Percentiles rank a stretch among this genome's conserved stretches.
phyloP scores from a whole-genome alignment of 2,329 filamentous ascomycete species.

The Pseudogymnoascus sp. region DNA sequence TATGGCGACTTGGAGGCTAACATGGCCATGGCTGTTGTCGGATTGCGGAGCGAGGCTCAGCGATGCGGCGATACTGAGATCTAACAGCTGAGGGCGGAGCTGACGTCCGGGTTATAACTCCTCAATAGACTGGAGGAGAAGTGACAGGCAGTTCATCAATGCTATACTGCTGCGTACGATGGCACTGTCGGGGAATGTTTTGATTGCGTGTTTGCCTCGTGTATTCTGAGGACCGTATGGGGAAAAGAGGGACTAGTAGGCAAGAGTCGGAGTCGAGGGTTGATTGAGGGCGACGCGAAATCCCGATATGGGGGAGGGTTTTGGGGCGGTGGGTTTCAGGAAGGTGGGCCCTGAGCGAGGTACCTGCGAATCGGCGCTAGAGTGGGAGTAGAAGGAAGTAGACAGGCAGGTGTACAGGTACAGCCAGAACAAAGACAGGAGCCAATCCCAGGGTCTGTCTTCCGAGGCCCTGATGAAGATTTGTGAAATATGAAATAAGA shows the following conservation, averaged over 20 bases:
- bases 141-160: constrained; percentile 2
- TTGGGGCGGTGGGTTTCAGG: constrained; percentile 7
- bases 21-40: constrained; percentile 54
- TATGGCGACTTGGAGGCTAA: constrained; percentile 67
- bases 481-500: not conserved
- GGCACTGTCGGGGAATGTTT: not conserved
- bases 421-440: not conserved
- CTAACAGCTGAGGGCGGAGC: not conserved
- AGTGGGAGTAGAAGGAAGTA: not conserved
- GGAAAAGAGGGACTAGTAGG: not conserved
- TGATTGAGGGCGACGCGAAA: constrained; percentile 6
- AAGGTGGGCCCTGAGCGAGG: not conserved
- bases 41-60: not conserved
- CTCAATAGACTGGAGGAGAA: constrained; percentile 4
- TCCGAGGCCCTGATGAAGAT: not conserved
- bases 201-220: constrained; percentile 6
- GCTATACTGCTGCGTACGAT: not conserved
- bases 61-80: not conserved
- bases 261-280: constrained; percentile 5
- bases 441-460: not conserved
- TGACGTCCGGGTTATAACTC: constrained; percentile 7
- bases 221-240: not conserved
- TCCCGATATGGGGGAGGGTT: constrained; percentile 1
- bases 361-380: not conserved
- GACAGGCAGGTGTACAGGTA: not conserved